Base-by-base conservation (phyloP, 352 stramenopile species). In the Stramenopiles sp. region DNA sequence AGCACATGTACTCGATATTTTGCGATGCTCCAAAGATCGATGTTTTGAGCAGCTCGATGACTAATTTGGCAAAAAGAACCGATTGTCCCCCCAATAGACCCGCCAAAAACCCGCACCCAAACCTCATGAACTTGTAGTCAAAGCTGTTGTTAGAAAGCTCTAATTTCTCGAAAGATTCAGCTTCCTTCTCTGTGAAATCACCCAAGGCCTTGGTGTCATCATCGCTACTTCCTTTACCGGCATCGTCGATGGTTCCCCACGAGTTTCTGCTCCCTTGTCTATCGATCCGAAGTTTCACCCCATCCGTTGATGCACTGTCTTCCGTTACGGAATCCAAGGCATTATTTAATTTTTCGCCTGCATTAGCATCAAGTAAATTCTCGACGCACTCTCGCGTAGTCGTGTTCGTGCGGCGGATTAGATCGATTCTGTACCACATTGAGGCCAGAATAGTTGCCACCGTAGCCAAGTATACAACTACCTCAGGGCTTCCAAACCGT, bases 11-110 rank as follows among this genome's bases (percentile, higher is more conserved):
- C 6, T 87, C 83, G 2, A 85, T 53, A 68, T 89, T 85, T 18
- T 77, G 85, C 77, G 92, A 90, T 80, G 89, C 88, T n/a, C 86
- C 86, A 84, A 85, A 92, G 25, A 63, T 18, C 12, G 43, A 18
- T 76, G 84, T 92, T 83, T 94, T 93, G 49, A 95, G 80, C 18
- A 94, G 68, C 79, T 94, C 89, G 25, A 92, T 86, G 0, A 86
- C 90, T 31, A 84, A 91, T 77, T 95, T 95, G 34, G 89, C 89
- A 34, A 94, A 80, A 43, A 95, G 77, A 53, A 94, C 84, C 0
- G 84, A 91, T 78, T 94, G 85, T 1, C 89, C 89, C 49, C 89
- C 89, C 77, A 94, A 91, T 25, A 86, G 91, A 34, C 89, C 89
- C 0, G 89, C 88, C 43, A 94, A 84, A 73, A 84, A 87, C 34